Base-by-base conservation (phyloP, 2,329 filamentous ascomycete species). In the Penicillium polonicum region DNA sequence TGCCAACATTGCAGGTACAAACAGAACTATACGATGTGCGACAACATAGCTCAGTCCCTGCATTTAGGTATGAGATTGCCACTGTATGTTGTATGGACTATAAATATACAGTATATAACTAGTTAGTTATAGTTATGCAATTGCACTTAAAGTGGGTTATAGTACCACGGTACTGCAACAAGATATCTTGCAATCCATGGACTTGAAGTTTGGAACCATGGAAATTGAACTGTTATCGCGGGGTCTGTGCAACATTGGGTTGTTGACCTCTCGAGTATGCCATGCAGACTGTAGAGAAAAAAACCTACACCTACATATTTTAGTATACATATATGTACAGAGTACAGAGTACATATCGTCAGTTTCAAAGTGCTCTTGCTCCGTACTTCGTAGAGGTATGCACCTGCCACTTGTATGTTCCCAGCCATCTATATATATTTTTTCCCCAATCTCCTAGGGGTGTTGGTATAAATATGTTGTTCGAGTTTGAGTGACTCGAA, bases 221-320 rank as follows among this genome's bases (percentile, higher is more conserved):
- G 44, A 33, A 33, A 46, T 46, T 2, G 29, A 36, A 25, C 9
- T 35, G 13, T 25, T 25, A 25, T 48, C 45, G 21, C 5, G 9
- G 45, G 45, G 61, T 61, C 52, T 59, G 59, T 60, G 60, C 55
- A 23, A 61, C 50, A 45, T 52, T 35, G 13, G 39, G 7, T 25
- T 44, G 42, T 44, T 21, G 50, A 27, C 41, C 36, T 46, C n/a
- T 52, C 39, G 51, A 53, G 38, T 60, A 55, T 62, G 52, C 48
- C 38, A 53, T 49, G 52, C 44, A 58, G 43, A 45, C 43, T 50
- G 35, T 25, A 45, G 41, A 41, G 4, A 6, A 38, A 31, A 44
- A 49, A 53, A 5, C 29, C 7, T 29, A 33, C 9, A 27, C 50
- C 3, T 53, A 31, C 31, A 38, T 52, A 27, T 45, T 43, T 33